Base-by-base conservation (phyloP, 78 protist genomes). In the Mastigamoeba balamuthi region DNA sequence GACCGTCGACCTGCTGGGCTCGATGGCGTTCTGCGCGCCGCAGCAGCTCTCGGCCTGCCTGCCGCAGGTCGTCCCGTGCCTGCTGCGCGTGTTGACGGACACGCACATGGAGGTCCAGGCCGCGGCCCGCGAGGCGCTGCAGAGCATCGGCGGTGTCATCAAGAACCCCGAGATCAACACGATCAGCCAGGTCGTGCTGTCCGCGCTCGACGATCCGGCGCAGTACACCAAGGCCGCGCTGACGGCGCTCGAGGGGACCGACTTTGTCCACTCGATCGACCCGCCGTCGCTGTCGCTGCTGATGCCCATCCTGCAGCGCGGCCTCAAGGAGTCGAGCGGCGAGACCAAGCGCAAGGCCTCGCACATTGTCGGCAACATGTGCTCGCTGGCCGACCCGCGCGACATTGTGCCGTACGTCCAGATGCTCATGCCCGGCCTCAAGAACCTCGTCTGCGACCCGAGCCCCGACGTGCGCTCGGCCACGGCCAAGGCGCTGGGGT, bases 241-340 rank as follows among this genome's bases (percentile, higher is more conserved):
- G 8, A 72, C 72, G 36, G 87, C 87, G 25, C 88, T 96, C n/a
- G 6, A 91, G 27, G 43, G 79, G 42, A 90, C 96, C 7, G 72
- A 80, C 28, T 95, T 93, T 66, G 88, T 80, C 27, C 94, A 92
- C 43, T 75, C 88, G 30, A 86, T 97, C 76, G 99, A 97, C 77
- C 87, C 95, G 9, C 91, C 99, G 1, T 91, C 98, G 72, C 87
- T 97, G 30, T 90, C 99, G 28, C 75, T 97, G 37, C 30, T 95
- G 66, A 79, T 87, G 72, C 98, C 99, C n/a, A 71, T 95, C 7
- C 66, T 93, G 69, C 84, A 75, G 29, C 83, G 96, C 30, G 96
- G 95, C 1, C 76, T 93, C 43, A 77, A 82, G 43, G 89, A 85
- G 65, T 72, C 91, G 37, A 63, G 52, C 27, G 77, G 92, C 9